Evolutionary conservation across 805 yeast genomes (phyloP), one percentile per base, ranked within the genome.

Genomic region (Kodamaea laetipori): DNA sequence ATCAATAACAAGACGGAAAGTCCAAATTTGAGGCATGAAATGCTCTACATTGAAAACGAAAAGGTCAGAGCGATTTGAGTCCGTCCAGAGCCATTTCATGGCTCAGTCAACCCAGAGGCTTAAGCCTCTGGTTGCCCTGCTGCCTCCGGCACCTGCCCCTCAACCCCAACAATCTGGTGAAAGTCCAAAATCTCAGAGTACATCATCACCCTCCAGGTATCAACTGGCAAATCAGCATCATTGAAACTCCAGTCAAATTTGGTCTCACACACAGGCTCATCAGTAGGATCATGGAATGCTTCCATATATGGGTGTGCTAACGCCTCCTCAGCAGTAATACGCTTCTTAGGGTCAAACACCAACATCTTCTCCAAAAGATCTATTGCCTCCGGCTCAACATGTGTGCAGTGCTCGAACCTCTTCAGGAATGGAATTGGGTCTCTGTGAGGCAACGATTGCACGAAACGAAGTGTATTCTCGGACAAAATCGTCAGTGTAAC

Each of bases 161-260:
- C 60, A 23, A 54, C 61, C 19, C 73, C 85, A 33, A 83, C 90
- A 46, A 86, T 87, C 64, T 90, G 95, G 66, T 92, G 98, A 78
- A 90, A 92, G 63, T 92, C 97, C 53, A 94, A 74, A 49, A 92
- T 94, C 68, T 92, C 99, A 41, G 95, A 85, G 69, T 94, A 94
- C 96, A 94, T 92, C 98, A 94, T 92, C 13, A 90, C 96, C 70
- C 96, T 82, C 99, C 99, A 92, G 10, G 97, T 89, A 59, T 94
- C 98, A 12, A 94, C 94, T 3, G 98, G 97, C 56, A 92, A 76
- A 66, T 92, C 99, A 0, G 97, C 98, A 55, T 95, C 98, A 64
- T 94, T 92, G 66, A 92, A 92, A 57, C 94, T 84, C 99, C 99
- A 94, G 67, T 94, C 99, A 58, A 94, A 94, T 62, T 85, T 86